A percentile compares a stretch with the other conserved stretches of the same genome.
Evolutionary conservation across 2,329 filamentous ascomycete genomes (phyloP).

Genomic region (Aspergillus calidoustus): DNA sequence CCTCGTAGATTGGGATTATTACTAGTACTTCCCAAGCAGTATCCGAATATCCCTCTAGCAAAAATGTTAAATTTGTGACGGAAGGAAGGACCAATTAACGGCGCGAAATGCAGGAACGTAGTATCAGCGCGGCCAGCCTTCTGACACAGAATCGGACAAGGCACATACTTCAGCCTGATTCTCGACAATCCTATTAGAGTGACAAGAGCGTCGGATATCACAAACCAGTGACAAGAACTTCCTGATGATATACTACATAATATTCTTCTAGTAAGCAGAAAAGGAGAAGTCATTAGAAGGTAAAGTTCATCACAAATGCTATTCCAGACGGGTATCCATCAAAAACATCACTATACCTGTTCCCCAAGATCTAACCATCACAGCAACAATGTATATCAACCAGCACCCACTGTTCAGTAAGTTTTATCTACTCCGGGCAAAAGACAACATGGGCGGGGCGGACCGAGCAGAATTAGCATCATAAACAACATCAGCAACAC

Average conservation of each 20-base stretch:
- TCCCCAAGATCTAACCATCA: conserved; percentile 5
- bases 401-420: conserved; percentile 3
- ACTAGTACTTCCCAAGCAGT: not conserved
- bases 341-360: conserved; percentile 9
- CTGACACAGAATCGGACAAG: not conserved
- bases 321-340: conserved; percentile 15
- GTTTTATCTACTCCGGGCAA: conserved; percentile 11
- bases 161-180: not conserved
- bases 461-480: not conserved
- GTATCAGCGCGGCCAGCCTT: not conserved
- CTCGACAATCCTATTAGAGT: not conserved
- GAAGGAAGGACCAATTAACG: not conserved
- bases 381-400: not conserved
- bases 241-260: not conserved
- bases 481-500: conserved; percentile 12
- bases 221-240: not conserved
- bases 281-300: not conserved
- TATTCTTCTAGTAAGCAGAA: not conserved
- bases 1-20: not conserved
- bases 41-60: not conserved
- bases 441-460: not conserved
- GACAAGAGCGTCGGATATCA: no score
- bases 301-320: conserved; percentile 2
- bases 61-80: not conserved
- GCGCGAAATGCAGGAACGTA: not conserved